Base-by-base conservation (phyloP, 2,329 filamentous ascomycete species). In the Microascus cirrosus region DNA sequence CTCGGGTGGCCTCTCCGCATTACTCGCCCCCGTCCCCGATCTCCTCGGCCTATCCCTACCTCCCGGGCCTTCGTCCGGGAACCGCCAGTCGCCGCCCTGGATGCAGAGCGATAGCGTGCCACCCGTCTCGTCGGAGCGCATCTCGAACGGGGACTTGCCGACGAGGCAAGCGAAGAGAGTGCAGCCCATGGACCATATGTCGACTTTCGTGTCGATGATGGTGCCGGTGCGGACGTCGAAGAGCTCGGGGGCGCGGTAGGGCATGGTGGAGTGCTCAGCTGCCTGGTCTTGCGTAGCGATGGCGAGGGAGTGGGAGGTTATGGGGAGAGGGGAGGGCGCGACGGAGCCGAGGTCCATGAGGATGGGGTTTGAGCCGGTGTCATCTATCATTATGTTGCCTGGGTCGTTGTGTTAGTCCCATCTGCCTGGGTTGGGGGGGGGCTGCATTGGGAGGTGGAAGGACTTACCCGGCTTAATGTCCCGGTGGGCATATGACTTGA, bases 371-470 rank as follows among this genome's bases (percentile, higher is more conserved):
- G 85, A 82, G 64, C 94, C 94, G 65, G 90, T 85, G 69, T 97
- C 93, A 63, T 89, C 87, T 64, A 99, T 96, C 94, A 99, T 99
- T 68, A 99, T 95, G 74, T 99, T 99, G 59, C 91, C 82, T 84
- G 59, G 24, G 11, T 52, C 32, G 24, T 22, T 5, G 51, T 28
- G 51, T 53, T 53, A 53, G 24, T 34, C 15, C 5, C 10, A 2
- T 18, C 32, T n/a, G 24, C 24, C 22, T 32, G 34, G 12, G 42
- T 51, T 55, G 13, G 36, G 42, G 53, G 50, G 60, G 58, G 53
- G 45, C 59, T 56, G 42, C 7, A 8, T 25, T 42, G 25, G 39
- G 2, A 18, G 50, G 12, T 52, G 2, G 11, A 18, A 12, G 11
- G 15, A 18, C 80, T 66, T 76, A 91, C 90, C 93, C 65, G 94